Percentiles rank a stretch among this genome's conserved stretches.
Conservation (phyloP, 345 rosid species). For the Ceriops tagal region DNA sequence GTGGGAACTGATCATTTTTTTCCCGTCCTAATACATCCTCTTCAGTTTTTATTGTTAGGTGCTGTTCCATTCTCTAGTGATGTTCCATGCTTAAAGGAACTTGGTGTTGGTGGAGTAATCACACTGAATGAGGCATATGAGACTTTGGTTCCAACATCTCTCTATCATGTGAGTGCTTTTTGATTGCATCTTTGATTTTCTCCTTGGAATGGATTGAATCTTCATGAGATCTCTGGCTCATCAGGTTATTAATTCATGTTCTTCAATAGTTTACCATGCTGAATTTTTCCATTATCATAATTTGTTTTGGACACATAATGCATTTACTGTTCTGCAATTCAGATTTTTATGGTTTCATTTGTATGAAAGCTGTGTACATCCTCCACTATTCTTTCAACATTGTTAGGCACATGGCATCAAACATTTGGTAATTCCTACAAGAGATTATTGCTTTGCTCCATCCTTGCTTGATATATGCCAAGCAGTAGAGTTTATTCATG, state of each 20-base stretch:
- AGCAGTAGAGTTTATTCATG: constrained; percentile 80
- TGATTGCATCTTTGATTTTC: neutral
- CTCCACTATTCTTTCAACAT: constrained; percentile 4
- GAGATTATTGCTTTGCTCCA: constrained; percentile 98
- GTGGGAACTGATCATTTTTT: neutral
- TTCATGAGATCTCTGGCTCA: too few species aligned
- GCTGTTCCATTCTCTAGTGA: constrained; percentile 37
- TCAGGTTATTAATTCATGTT: too few species aligned
- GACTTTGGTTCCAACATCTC: constrained; percentile 32
- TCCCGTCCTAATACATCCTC: neutral
- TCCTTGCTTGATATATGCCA: constrained; percentile 66
- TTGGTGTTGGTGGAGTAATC: constrained; percentile 32
- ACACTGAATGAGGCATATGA: constrained; percentile 33
- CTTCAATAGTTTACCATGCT: too few species aligned
- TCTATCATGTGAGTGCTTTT: constrained; percentile 27
- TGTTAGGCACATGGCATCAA: constrained; percentile 67
- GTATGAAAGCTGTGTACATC: neutral
- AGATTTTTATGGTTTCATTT: too few species aligned
- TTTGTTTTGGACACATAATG: too few species aligned
- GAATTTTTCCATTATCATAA: too few species aligned
- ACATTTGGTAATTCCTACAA: constrained; percentile 93
- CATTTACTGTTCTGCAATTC: too few species aligned
- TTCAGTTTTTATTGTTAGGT: constrained; percentile 32
- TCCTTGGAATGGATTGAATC: neutral
- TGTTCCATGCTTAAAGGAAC: constrained; percentile 31